Evolutionary conservation across 768 basidiomycete species (phyloP), one percentile per base, ranked within the genome.

Genomic region (Xerocomellus chrysenteron): DNA sequence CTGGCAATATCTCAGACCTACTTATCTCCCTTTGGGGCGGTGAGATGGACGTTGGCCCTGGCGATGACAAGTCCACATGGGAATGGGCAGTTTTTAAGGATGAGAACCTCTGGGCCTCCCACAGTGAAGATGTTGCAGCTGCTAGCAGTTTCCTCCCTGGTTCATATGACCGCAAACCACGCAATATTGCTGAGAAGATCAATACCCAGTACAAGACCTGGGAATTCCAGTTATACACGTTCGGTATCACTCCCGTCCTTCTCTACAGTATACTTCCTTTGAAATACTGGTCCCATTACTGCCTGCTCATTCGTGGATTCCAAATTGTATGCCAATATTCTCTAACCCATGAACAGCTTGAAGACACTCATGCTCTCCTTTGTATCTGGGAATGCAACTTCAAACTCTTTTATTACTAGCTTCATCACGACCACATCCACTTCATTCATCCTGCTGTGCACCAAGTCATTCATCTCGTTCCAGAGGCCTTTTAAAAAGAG

Each of bases 21-120:
- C 35, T 35, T 9, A 5, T 35, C 1, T 35, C 35, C 1, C 35
- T 35, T 1, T 35, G 35, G 35, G 2, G 5, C 1, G 35, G 5
- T 11, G 10, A 5, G 2, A 35, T 35, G 6, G 35, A 35, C 10
- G 6, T 35, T 11, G 35, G 10, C 11, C 35, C 35, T 13, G 9
- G 5, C 2, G 35, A 35, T 11, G 35, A 35, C 13, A 35, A 35
- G 10, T 7, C 35, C 5, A 35, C 35, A 3, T 35, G 35, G 35
- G 13, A 35, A 1, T 35, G 5, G 35, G 35, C 35, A 33, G 3
- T 16, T 3, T 7, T 37, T 5, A 16, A 13, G 2, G 10, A 37
- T 3, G 6, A 16, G 3, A 76, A 80, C 57, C 64, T 76, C 4
- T 70, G 69, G 68, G 37, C 41, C 10, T 21, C 11, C 0, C 68